A percentile compares a stretch with the other conserved stretches of the same genome.
Conservation (phyloP, 805 yeast species). For the Maudiozyma serrabonitensis region DNA sequence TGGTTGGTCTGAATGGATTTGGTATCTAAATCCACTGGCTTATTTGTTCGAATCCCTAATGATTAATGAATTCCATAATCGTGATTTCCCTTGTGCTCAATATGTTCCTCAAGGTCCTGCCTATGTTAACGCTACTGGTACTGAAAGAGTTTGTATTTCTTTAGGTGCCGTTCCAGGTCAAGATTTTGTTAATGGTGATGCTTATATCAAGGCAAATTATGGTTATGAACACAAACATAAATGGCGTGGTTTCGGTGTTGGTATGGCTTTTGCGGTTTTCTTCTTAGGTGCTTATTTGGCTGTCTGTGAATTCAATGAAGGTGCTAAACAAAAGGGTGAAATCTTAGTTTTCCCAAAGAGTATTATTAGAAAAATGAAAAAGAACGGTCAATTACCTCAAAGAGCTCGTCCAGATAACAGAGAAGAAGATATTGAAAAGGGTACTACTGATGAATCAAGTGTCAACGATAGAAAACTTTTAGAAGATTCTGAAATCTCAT, state of each 20-base stretch:
- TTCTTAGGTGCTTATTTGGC: conserved; percentile 41
- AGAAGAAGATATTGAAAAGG: conserved; percentile 8
- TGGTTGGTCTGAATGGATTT: conserved; percentile 42
- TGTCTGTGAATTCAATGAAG: conserved; percentile 42
- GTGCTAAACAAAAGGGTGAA: conserved; percentile 55
- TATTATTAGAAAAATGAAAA: conserved; percentile 37
- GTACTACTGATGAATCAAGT: conserved; percentile 5
- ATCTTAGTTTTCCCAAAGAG: conserved; percentile 43
- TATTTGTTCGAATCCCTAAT: conserved; percentile 38
- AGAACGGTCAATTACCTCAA: conserved; percentile 19
- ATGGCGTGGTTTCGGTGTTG: conserved; percentile 58
- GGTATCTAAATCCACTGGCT: conserved; percentile 35
- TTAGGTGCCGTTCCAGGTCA: conserved; percentile 44
- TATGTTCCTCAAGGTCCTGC: conserved; percentile 37
- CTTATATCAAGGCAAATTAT: conserved; percentile 34
- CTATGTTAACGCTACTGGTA: conserved; percentile 25
- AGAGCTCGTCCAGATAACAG: neutral
- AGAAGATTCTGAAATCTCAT: conserved; percentile 15
- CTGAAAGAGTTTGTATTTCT: conserved; percentile 36
- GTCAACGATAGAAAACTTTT: conserved; percentile 18
- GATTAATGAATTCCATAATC: conserved; percentile 35
- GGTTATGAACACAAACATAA: conserved; percentile 35
- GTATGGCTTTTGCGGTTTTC: conserved; percentile 40
- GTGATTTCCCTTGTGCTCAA: conserved; percentile 28
- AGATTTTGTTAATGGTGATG: conserved; percentile 38